phyloP scores from a whole-genome alignment of 805 yeast genomes.

The Barnettozyma sucrosica region DNA sequence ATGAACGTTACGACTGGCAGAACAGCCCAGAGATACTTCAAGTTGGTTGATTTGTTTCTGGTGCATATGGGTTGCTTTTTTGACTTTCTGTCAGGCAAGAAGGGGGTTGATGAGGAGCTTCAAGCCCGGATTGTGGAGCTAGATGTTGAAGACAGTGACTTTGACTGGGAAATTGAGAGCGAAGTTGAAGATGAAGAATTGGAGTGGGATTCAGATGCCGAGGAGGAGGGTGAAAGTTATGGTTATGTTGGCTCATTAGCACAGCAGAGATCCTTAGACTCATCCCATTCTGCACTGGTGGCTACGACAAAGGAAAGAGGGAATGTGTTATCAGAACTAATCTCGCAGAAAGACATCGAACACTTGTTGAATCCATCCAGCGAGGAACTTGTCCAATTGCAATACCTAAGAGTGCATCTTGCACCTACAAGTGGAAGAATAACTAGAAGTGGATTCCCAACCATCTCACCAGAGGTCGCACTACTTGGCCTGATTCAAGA shows the following conservation, averaged over 20 bases:
- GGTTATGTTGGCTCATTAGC: background rate
- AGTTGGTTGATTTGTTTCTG: background rate
- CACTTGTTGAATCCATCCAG: background rate
- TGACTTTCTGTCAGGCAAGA: background rate
- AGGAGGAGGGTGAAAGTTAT: background rate
- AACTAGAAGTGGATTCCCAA: background rate
- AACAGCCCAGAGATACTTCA: background rate
- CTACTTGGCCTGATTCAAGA: background rate
- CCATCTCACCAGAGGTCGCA: background rate
- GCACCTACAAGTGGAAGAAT: background rate
- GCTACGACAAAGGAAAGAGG: background rate
- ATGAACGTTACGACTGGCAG: background rate
- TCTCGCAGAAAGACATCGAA: background rate
- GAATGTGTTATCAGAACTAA: background rate
- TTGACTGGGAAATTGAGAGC: background rate
- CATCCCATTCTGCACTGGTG: background rate
- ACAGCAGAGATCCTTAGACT: background rate
- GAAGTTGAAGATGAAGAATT: background rate
- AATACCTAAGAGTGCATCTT: background rate
- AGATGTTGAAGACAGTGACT: background rate
- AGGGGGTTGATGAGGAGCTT: background rate
- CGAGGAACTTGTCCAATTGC: background rate
- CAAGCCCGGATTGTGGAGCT: background rate
- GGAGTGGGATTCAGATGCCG: slow-evolving; percentile 1
- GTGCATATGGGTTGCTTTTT: background rate